Evolutionary conservation across 768 basidiomycete genomes (phyloP).

Genomic region (Phaeotremella fagi): DNA sequence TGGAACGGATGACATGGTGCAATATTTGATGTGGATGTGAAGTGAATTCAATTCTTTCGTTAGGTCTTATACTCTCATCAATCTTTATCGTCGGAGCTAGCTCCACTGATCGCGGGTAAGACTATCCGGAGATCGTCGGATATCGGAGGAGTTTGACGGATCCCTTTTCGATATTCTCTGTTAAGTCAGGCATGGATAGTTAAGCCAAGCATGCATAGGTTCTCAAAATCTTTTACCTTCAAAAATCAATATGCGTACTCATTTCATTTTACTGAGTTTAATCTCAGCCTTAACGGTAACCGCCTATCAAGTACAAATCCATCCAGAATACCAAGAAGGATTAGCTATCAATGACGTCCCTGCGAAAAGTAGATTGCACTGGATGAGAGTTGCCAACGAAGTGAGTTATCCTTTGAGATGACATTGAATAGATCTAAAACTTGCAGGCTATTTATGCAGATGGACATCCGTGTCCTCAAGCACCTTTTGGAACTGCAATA

Average conservation of each 20-base stretch:
- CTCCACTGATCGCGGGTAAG: too few relatives aligned
- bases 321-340: slow-evolving; percentile 26
- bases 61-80: neutral
- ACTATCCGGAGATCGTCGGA: neutral
- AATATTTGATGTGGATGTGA: neutral
- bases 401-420: neutral
- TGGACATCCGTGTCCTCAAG: slow-evolving; percentile 35
- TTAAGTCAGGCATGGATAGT: too few relatives aligned
- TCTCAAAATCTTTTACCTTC: neutral
- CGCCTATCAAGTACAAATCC: slow-evolving; percentile 25
- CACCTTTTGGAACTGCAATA: slow-evolving; percentile 34
- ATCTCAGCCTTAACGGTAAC: neutral
- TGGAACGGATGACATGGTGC: slow-evolving; percentile 20
- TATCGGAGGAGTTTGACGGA: neutral
- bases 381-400: slow-evolving; percentile 31
- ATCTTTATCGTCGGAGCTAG: neutral
- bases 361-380: slow-evolving; percentile 15
- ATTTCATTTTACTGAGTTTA: neutral
- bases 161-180: too few relatives aligned
- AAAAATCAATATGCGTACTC: neutral
- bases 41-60: neutral
- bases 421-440: neutral
- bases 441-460: slow-evolving; percentile 20
- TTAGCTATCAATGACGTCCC: slow-evolving; percentile 28
- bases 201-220: too few relatives aligned